Conservation (phyloP, 169 alveolate genomes). For the Plasmodium inui region DNA sequence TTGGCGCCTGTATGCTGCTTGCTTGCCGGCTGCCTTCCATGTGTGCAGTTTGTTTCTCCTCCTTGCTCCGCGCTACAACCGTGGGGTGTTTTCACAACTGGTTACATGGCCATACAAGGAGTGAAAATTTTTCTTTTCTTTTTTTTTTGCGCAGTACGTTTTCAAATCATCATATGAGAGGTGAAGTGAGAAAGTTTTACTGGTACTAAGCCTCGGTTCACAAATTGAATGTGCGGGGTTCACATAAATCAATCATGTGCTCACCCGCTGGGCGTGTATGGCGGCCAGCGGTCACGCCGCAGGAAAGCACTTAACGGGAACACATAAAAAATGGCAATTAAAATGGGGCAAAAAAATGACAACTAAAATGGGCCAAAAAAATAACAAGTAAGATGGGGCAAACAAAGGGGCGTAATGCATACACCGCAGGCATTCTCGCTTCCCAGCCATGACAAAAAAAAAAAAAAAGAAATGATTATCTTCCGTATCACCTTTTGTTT, state of each 20-base stretch:
- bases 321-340: neutral
- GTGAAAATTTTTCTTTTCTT: neutral
- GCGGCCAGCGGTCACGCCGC: neutral
- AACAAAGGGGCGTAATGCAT: neutral
- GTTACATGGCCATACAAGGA: neutral
- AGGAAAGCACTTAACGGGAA: neutral
- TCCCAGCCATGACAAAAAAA: conserved; percentile 1
- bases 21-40: neutral
- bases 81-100: neutral
- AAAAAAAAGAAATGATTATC: neutral
- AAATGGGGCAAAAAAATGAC: neutral
- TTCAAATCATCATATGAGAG: neutral
- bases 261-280: neutral
- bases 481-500: neutral
- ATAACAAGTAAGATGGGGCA: neutral
- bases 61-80: neutral
- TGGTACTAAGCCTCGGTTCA: neutral
- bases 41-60: neutral
- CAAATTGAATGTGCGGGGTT: neutral
- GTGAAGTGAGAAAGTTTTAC: neutral
- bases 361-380: neutral
- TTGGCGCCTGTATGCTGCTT: neutral
- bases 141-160: no score
- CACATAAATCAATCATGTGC: neutral
- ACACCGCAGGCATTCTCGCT: neutral